Evolutionary conservation across 352 stramenopile species (phyloP), one percentile per base, ranked within the genome.

Genomic region (Pythium sukuiense): DNA sequence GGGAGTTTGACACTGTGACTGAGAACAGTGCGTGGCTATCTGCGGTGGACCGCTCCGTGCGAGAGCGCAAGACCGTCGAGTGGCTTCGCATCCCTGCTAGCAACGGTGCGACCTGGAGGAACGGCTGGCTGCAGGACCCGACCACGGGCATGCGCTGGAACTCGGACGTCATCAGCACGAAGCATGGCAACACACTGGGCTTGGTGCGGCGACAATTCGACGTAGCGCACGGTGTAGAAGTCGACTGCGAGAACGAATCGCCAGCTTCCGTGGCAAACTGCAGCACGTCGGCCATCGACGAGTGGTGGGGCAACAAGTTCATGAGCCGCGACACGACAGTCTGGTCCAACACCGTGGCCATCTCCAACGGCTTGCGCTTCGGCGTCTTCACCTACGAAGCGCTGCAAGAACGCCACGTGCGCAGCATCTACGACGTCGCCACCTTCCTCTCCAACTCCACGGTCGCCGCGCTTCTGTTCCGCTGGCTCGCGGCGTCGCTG

Each of bases 401-500:
- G n/a, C 26, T 14, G 0, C 59, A 58, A 0, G 33, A 32, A 4
- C 65, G 57, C 16, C 66, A 66, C 0, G 66, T 83, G 32, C 57
- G 27, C 13, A 78, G 65, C 43, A 43, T 71, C 0, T 88, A 85
- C 61, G 71, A 75, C 50, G 74, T 76, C 66, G 74, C 82, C 61
- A 76, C 65, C 18, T 26, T 85, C 8, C 76, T 88, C 43, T 65
- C 74, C 8, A 88, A 84, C 48, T 41, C 76, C 0, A 82, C 72
- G 5, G 32, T 87, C n/a, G 50, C 56, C 12, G 54, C 71, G 41
- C 26, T 85, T 29, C 61, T 86, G 1, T 48, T 70, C 9, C 80
- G 72, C 16, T 88, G 80, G 80, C 57, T 81, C 14, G 59, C 77
- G 14, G 67, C 61, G 6, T 76, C 85, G 63, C 26, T 65, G n/a